These are phyloP conservation scores for Linnemannia zychae DNA, from an alignment of 192 early-diverging fungal genomes.

Conservation along the genomic window DNA sequence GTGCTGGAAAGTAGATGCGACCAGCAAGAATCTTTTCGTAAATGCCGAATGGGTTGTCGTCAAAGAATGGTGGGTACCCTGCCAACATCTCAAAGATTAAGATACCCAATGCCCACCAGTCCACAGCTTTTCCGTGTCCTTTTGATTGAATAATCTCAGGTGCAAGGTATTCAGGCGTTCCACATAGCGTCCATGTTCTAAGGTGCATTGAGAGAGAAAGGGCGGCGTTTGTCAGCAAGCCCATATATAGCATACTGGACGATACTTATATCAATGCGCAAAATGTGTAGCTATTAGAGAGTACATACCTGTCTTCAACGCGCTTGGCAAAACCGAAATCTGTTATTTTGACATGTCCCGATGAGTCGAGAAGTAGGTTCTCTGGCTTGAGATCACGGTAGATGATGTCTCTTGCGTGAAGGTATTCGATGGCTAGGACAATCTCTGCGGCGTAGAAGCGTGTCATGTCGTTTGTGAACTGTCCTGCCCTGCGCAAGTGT, in stretches of 20 bases:
- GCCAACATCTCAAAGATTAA: conserved; percentile 99
- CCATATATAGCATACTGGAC: background rate
- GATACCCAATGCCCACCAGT: conserved; percentile 99
- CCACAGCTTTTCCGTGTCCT: conserved; percentile 97
- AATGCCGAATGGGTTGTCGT: conserved; percentile 98
- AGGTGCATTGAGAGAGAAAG: background rate
- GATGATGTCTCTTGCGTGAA: conserved; percentile 95
- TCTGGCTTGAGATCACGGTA: conserved; percentile 98
- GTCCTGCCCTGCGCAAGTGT: conserved; percentile 90
- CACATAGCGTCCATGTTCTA: conserved; percentile 98
- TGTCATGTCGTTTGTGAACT: conserved; percentile 96
- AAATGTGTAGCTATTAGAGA: background rate
- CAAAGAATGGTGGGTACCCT: conserved; percentile 98
- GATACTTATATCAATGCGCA: background rate
- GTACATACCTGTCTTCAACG: conserved; percentile 70
- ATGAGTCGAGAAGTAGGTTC: conserved; percentile 83
- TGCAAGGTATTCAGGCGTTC: conserved; percentile 97
- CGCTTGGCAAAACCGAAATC: conserved; percentile 99
- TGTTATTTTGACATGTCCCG: conserved; percentile 96
- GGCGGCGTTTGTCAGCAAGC: background rate
- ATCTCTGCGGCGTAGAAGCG: conserved; percentile 97
- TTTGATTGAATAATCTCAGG: conserved; percentile 98
- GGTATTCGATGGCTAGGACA: conserved; percentile 93
- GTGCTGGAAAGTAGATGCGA: conserved; percentile 88
- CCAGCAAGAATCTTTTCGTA: conserved; percentile 98